Base-by-base conservation (phyloP, 352 stramenopile species). In the Phytopythium kandeliae region DNA sequence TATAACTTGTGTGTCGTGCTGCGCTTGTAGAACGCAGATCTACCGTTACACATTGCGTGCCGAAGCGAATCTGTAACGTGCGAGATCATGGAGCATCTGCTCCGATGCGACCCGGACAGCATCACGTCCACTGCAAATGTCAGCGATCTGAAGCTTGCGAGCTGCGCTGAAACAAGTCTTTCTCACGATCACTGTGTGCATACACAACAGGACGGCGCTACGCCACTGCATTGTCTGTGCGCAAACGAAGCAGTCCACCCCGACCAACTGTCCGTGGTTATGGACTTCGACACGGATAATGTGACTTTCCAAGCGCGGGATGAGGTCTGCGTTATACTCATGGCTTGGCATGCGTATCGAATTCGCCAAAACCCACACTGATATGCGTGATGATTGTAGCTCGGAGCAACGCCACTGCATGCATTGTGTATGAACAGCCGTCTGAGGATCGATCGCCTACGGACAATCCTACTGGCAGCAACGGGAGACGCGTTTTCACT, bases 351-450 rank as follows among this genome's bases (percentile, higher is more conserved):
- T 25, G 17, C 5, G 12, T 50, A 48, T 3, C 12, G 13, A 0
- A 22, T 19, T 25, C 16, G 5, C 16, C 3, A 17, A 4, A 28
- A 8, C 21, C 33, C 24, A 16, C 53, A 24, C 28, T 56, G 10
- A 48, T 17, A 24, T 11, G 24, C 6, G 42, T 52, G 16, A 25
- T n/a, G 40, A 7, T 12, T 28, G 22, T 24, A 90, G 74, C 83
- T 72, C 51, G 76, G 74, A 26, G 69, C 73, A 16, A 82, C 70
- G 12, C 62, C 79, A 4, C 58, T 90, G 19, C 79, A 90, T 48
- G 34, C 79, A 10, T 47, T 90, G n/a, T 88, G 76, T 31, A 82
- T 76, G 66, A 88, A 88, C 42, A 73, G 79, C 19, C 25, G 57
- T 1, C 64, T 85, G 13, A 61, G 62, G 5, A 53, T 60, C 3